Evolutionary conservation across 1,139 yeast species (phyloP).

Genomic region (Candida pseudoviswanathii): DNA sequence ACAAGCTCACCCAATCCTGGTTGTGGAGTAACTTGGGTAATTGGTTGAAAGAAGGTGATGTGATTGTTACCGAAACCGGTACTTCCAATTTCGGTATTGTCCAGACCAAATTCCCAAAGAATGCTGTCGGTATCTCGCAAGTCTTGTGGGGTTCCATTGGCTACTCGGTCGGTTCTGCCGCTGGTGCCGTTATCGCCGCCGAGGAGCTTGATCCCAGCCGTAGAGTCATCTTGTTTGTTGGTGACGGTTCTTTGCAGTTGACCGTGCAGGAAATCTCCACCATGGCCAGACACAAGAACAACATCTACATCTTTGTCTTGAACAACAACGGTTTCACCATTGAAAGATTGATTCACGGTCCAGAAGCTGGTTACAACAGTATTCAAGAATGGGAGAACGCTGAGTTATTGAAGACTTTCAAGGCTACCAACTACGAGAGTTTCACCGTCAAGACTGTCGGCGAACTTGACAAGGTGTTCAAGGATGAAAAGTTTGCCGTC

Average conservation of each 20-base stretch:
- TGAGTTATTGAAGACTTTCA: conserved; percentile 67
- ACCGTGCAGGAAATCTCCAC: conserved; percentile 88
- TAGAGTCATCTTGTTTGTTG: conserved; percentile 80
- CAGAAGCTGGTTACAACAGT: conserved; percentile 72
- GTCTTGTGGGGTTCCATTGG: conserved; percentile 93
- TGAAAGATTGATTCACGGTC: conserved; percentile 87
- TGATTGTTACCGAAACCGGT: conserved; percentile 84
- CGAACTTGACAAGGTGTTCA: conserved; percentile 64
- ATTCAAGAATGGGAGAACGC: conserved; percentile 83
- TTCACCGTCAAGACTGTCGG: conserved; percentile 62
- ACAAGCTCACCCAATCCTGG: conserved; percentile 68
- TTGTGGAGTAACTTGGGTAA: conserved; percentile 75
- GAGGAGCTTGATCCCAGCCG: conserved; percentile 68
- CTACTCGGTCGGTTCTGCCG: conserved; percentile 80
- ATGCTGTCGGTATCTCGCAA: conserved; percentile 79
- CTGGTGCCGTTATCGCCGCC: conserved; percentile 86
- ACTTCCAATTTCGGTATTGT: conserved; percentile 88
- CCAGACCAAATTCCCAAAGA: conserved; percentile 74
- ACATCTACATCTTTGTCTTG: conserved; percentile 79
- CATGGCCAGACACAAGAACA: conserved; percentile 76
- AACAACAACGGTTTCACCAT: conserved; percentile 90
- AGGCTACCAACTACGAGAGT: conserved; percentile 62
- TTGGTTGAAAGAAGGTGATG: conserved; percentile 79
- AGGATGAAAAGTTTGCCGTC: conserved; percentile 53
- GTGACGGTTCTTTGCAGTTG: conserved; percentile 88